A percentile compares a stretch with the other conserved stretches of the same genome.
phyloP scores from a whole-genome alignment of 768 basidiomycete genomes.

The Russula vinacea region DNA sequence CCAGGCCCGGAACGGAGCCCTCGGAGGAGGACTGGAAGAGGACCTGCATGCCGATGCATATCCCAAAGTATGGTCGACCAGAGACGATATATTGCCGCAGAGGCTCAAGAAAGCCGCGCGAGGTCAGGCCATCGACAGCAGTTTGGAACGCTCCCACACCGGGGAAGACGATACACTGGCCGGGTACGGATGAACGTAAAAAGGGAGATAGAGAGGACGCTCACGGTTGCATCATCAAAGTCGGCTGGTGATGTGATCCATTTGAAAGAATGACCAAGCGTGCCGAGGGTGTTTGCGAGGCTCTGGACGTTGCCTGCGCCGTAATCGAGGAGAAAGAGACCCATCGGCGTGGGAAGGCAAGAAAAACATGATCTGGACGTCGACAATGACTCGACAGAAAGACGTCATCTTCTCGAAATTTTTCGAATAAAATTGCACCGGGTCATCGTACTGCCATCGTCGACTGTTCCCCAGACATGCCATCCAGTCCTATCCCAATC shows the following conservation, averaged over 20 bases:
- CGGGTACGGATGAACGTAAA: constrained; percentile 27
- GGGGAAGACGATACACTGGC: constrained; percentile 90
- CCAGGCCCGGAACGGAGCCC: constrained; percentile 65
- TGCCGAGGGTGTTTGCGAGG: constrained; percentile 84
- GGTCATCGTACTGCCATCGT: neutral
- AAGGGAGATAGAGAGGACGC: constrained; percentile 38
- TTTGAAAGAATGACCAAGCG: constrained; percentile 80
- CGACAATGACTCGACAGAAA: neutral
- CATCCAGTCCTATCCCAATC: constrained; percentile 52
- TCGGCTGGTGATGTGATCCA: constrained; percentile 84
- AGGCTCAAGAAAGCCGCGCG: constrained; percentile 74
- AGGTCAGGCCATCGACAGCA: constrained; percentile 72
- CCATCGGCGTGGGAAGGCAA: constrained; percentile 38
- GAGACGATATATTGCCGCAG: constrained; percentile 78
- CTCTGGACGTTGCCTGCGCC: constrained; percentile 94
- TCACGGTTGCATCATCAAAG: constrained; percentile 84
- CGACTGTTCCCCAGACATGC: constrained; percentile 32
- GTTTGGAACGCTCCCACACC: constrained; percentile 93
- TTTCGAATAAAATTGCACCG: neutral
- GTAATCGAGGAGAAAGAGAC: constrained; percentile 90
- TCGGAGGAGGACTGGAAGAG: constrained; percentile 87
- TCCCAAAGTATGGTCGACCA: constrained; percentile 92
- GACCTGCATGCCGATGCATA: constrained; percentile 98
- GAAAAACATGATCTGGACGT: neutral
- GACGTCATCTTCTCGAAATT: neutral